Evolutionary conservation across 768 basidiomycete species (phyloP), one percentile per base, ranked within the genome.

Genomic region (Lactifluus piperatus): DNA sequence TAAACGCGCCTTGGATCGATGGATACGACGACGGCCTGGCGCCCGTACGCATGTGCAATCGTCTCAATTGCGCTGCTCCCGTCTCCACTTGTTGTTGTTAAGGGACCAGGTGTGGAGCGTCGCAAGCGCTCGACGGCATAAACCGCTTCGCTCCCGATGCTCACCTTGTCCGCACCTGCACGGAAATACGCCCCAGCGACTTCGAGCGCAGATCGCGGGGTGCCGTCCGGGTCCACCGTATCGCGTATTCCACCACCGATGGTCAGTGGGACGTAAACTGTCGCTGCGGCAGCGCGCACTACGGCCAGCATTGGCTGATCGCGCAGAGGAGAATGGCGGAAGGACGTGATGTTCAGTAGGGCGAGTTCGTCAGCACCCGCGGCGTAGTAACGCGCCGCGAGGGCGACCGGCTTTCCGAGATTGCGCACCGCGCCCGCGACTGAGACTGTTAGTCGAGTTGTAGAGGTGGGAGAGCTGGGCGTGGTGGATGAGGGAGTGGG

Each of bases 301-400:
- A 99, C 90, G 34, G 91, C 90, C 55, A 99, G 82, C 97, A 99
- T 98, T 0, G 97, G 97, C 73, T 99, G 97, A 73, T 98, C 97
- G 45, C 79, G 85, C 36, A 99, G 79, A 1, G 97, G 94, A 14
- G 93, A 97, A 68, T 90, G 87, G 62, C 97, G 90, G 83, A 99
- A 99, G 62, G 95, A 97, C 16, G 97, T 99, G 78, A 99, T 99
- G 74, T 99, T 99, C 70, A 99, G 86, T 63, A 99, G 84, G 70
- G 93, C 97, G 36, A 99, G 78, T 73, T 99, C 97, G 72, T 99
- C 97, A 47, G 95, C 95, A 32, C 94, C 94, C 32, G 84, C 82
- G 11, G 75, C 70, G 73, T 86, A 98, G 75, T 99, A 98, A 64
- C 82, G 83, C 49, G 79, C 81, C 2, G 94, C 88, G 60, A 98